Conservation (phyloP, 495 filamentous ascomycete species). For the Podospora pseudopauciseta region DNA sequence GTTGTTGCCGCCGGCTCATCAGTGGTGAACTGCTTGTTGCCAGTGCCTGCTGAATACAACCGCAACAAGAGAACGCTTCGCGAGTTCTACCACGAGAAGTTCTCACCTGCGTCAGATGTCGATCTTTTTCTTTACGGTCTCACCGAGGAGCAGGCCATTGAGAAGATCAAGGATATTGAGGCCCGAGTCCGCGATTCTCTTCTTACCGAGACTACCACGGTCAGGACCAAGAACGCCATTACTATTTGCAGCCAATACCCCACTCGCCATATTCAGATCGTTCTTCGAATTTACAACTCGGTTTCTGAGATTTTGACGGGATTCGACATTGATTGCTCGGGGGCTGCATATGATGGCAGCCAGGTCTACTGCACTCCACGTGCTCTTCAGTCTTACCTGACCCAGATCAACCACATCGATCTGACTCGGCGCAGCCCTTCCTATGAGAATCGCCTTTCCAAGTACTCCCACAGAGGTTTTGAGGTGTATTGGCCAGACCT, state of each 20-base stretch:
- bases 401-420: constrained; percentile 76
- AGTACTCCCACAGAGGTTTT: constrained; percentile 79
- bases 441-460: constrained; percentile 83
- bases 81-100: constrained; percentile 72
- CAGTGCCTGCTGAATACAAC: constrained; percentile 62
- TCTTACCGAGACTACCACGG: constrained; percentile 68
- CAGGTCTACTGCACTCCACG: constrained; percentile 72
- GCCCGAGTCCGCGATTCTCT: constrained; percentile 64
- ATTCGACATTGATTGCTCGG: constrained; percentile 81
- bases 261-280: constrained; percentile 75
- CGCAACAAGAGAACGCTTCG: constrained; percentile 62
- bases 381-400: constrained; percentile 68
- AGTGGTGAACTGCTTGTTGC: constrained; percentile 68
- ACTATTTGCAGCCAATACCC: constrained; percentile 80
- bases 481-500: constrained; percentile 74
- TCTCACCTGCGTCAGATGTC: constrained; percentile 78
- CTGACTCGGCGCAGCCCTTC: constrained; percentile 74
- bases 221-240: constrained; percentile 78
- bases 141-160: constrained; percentile 64
- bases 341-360: constrained; percentile 72
- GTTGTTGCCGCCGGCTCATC: constrained; percentile 73
- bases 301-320: constrained; percentile 77
- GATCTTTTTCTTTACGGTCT: constrained; percentile 81
- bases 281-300: constrained; percentile 77
- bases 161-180: constrained; percentile 81